Evolutionary conservation across 345 rosid genomes (phyloP).

Genomic region (Acer negundo): DNA sequence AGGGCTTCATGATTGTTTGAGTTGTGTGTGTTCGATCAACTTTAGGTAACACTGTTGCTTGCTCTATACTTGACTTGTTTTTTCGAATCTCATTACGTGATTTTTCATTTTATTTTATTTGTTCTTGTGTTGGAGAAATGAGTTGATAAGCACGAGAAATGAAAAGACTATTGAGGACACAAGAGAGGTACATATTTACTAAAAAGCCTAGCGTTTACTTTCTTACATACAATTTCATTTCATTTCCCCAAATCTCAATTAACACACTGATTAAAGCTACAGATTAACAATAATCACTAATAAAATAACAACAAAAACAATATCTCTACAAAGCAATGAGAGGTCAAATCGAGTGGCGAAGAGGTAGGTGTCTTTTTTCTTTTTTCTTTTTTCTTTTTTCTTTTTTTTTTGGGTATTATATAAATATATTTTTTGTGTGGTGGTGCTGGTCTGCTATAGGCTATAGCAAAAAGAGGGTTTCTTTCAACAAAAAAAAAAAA

Average conservation of each 20-base stretch:
- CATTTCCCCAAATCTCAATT: neutral
- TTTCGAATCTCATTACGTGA: no score
- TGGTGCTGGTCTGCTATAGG: neutral
- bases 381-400: neutral
- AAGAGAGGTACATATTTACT: neutral
- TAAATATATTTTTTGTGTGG: conserved; percentile 35
- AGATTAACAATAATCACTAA: neutral
- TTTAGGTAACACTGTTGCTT: no score
- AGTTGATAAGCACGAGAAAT: neutral
- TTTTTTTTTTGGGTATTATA: conserved; percentile 15
- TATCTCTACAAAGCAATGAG: no score
- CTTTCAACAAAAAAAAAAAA: neutral
- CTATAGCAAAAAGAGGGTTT: neutral
- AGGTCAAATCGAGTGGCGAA: conserved; percentile 53
- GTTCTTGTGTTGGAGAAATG: no score
- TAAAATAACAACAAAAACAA: no score
- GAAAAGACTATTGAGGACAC: neutral
- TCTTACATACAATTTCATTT: neutral
- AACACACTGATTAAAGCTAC: neutral
- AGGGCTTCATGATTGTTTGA: no score
- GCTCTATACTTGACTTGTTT: no score
- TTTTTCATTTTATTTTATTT: no score
- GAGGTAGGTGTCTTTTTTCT: conserved; percentile 19
- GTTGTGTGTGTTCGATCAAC: no score
- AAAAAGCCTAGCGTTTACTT: neutral